Evolutionary conservation across 441 rosid species (phyloP), one percentile per base, ranked within the genome.

Genomic region (Euphorbia celastroides): DNA sequence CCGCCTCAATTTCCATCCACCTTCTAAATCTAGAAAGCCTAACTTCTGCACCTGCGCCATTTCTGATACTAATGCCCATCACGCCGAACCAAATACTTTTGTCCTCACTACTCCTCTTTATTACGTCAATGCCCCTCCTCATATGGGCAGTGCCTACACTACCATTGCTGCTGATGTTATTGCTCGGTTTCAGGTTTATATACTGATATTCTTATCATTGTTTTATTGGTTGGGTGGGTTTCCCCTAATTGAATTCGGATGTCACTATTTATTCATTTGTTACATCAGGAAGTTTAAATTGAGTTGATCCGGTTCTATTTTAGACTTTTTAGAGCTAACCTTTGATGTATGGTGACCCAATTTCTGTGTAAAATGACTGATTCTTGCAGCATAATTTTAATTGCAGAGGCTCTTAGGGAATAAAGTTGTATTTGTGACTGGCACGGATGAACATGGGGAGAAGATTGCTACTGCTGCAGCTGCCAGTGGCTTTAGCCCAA

Each of bases 91-190:
- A 2, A 80, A 81, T 46, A 79, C 86, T 56, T 91, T 88, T 78
- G 89, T 93, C 69, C 84, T 93, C 71, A 86, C 97, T 0, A 93
- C 97, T 72, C 99, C 96, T 9, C 97, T 93, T 73, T 93, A 89
- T 80, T 93, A 93, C 79, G 97, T 93, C 2, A 93, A 93, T 84
- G 97, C 99, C 75, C 96, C 97, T 85, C 99, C 99, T 20, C 99
- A 91, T 69, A 91, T 91, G 99, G 99, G 99, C 31, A 91, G 99
- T 75, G 99, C 97, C 44, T 93, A 93, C 82, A 85, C 96, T 61
- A 93, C 99, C 68, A 91, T 93, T 30, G 95, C 97, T 54, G 99
- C 96, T 48, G 97, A 93, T 74, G 90, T 93, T 60, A 80, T 91
- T 62, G 93, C 96, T 64, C 91, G 99, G 38, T 93, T 91, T 81